A percentile compares a stretch with the other conserved stretches of the same genome.
These are phyloP conservation scores for Exophiala sp. DNA, from an alignment of 2,329 filamentous ascomycete species.

Conservation along the genomic window DNA sequence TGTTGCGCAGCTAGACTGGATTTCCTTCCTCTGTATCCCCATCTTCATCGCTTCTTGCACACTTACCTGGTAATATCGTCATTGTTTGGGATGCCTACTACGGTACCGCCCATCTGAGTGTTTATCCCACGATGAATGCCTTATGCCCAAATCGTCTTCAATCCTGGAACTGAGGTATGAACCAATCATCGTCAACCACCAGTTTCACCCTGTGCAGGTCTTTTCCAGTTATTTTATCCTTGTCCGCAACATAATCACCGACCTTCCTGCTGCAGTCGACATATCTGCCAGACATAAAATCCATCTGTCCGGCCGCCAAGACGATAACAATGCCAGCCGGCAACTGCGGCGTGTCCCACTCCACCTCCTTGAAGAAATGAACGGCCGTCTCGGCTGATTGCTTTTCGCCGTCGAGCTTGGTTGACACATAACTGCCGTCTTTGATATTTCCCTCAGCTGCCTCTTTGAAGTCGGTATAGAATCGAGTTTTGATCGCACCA, in stretches of 20 bases:
- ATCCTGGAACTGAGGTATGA: conserved; percentile 7
- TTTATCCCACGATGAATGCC: not conserved
- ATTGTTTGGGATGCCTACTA: not conserved
- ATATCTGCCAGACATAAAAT: conserved; percentile 23
- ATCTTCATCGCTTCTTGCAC: not conserved
- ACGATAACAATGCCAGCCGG: conserved; percentile 20
- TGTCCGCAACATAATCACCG: conserved; percentile 14
- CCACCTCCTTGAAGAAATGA: conserved; percentile 14
- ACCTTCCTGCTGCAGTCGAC: conserved; percentile 17
- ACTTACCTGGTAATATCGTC: no score
- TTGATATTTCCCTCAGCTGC: conserved; percentile 19
- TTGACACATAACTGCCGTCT: conserved; percentile 17
- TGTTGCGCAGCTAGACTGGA: not conserved
- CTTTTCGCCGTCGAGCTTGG: conserved; percentile 11
- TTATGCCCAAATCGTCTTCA: no score
- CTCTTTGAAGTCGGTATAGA: conserved; percentile 25
- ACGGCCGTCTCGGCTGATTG: conserved; percentile 22
- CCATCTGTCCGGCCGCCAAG: conserved; percentile 18
- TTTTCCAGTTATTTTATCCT: conserved; percentile 16
- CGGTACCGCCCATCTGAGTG: not conserved
- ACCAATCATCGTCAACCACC: conserved; percentile 16
- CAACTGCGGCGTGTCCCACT: conserved; percentile 24
- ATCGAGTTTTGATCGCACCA: conserved; percentile 22
- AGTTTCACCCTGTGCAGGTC: conserved; percentile 21
- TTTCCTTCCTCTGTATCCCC: not conserved